Evolutionary conservation across 352 stramenopile species (phyloP), one percentile per base, ranked within the genome.

Genomic region (Phytopythium aichiense): DNA sequence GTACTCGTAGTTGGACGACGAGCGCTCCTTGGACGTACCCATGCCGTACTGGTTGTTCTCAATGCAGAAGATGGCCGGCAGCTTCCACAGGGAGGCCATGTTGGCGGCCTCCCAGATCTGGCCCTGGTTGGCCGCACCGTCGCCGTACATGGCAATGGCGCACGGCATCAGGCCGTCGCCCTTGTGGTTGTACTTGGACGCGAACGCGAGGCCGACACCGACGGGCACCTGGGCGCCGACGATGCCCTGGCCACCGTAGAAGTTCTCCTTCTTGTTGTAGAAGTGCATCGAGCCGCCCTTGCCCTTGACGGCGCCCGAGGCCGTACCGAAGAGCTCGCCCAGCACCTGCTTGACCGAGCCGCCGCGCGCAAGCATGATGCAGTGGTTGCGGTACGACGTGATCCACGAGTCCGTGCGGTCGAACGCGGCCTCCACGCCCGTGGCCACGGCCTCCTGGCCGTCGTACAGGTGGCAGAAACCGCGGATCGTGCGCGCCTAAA

Each of bases 41-140:
- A 99, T 99, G 68, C 97, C 98, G 80, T 99, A 99, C 69, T 99
- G 96, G 88, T 99, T 99, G 89, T 99, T 99, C 79, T 99, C 98
- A 78, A 99, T 99, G 73, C 97, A 99, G 74, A 99, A 99, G 71
- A 99, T 99, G 68, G 97, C 91, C 15, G 98, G 98, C 48, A 99
- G 80, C 70, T 99, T 98, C 97, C 97, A 99, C 50, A 99, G 79
- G 61, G 84, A 88, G 12, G 95, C 90, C 97, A 99, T 99, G 82
- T 99, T 99, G 57, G 91, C 88, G 13, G 91, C 88, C 72, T 98
- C 92, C 88, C 91, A 97, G 61, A 99, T 98, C 83, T 99, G 98
- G 61, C 98, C 98, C 89, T 99, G 98, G 89, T 99, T 99, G 63
- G 97, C 94, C 11, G 96, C 96, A 66, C 98, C 98, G 75, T 99